A percentile compares a stretch with the other conserved stretches of the same genome.
phyloP scores from a whole-genome alignment of 2,329 filamentous ascomycete species.

The Monosporascus sp. region DNA sequence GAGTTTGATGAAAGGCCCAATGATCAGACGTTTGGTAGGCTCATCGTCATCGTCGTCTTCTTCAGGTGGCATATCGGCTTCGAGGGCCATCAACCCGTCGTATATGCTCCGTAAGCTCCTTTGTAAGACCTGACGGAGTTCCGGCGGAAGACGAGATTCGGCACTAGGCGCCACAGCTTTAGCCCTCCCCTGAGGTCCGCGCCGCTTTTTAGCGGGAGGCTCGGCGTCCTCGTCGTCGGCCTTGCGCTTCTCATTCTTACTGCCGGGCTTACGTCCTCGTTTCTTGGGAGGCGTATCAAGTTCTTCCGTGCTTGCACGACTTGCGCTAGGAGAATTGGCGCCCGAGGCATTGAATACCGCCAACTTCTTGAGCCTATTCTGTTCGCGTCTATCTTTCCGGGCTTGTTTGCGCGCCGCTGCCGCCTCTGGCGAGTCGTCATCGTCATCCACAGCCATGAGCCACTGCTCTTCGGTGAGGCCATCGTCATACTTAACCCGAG shows the following conservation, averaged over 20 bases:
- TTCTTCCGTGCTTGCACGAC: slow-evolving; percentile 78
- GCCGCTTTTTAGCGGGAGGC: slow-evolving; percentile 72
- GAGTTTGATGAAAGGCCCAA: slow-evolving; percentile 88
- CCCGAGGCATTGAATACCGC: slow-evolving; percentile 28
- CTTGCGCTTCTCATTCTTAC: slow-evolving; percentile 80
- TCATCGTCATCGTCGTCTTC: slow-evolving; percentile 53
- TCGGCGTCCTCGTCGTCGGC: slow-evolving; percentile 73
- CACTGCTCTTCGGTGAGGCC: slow-evolving; percentile 98
- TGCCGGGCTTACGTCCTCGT: slow-evolving; percentile 74
- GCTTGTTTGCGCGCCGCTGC: slow-evolving; percentile 87
- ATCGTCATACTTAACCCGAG: slow-evolving; percentile 91
- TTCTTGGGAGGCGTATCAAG: slow-evolving; percentile 70
- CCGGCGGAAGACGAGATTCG: slow-evolving; percentile 50
- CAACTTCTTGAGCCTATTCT: slow-evolving; percentile 64
- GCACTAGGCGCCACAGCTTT: slow-evolving; percentile 47
- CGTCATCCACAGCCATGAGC: slow-evolving; percentile 95
- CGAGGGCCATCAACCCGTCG: slow-evolving; percentile 75
- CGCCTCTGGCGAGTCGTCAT: slow-evolving; percentile 89
- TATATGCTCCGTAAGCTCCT: slow-evolving; percentile 71
- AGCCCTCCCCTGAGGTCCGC: slow-evolving; percentile 62
- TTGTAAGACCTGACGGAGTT: slow-evolving; percentile 73
- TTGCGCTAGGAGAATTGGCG: slow-evolving; percentile 73
- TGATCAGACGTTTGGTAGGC: slow-evolving; percentile 68
- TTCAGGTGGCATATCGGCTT: slow-evolving; percentile 65
- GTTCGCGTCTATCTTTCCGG: slow-evolving; percentile 71